Conservation (phyloP, 1,284 basidiomycete genomes). For the Cryptococcus sp. region DNA sequence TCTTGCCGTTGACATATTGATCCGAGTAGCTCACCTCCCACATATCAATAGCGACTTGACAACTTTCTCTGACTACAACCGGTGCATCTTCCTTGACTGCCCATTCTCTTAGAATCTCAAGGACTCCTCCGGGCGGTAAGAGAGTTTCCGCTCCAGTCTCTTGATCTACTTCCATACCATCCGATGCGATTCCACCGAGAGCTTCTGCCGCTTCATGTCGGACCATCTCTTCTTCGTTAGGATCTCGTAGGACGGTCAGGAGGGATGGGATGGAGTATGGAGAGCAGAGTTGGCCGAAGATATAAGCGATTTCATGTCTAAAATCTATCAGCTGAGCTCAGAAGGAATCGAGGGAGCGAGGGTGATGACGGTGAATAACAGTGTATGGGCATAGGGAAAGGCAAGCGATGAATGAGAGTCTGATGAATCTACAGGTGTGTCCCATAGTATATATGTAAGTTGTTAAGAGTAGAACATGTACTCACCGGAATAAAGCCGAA, state of each 20-base stretch:
- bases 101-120: slow-evolving; percentile 83
- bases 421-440: neutral
- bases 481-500: slow-evolving; percentile 85
- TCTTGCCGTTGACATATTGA: neutral
- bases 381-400: too few species aligned
- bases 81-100: slow-evolving; percentile 72
- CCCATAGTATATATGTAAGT: neutral
- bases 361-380: neutral
- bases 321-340: neutral
- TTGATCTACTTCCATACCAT: slow-evolving; percentile 51
- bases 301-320: slow-evolving; percentile 92
- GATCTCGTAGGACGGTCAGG: slow-evolving; percentile 68
- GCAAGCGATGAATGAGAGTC: too few species aligned
- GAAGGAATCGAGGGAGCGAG: neutral
- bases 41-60: slow-evolving; percentile 95
- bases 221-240: slow-evolving; percentile 89
- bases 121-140: slow-evolving; percentile 55
- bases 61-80: slow-evolving; percentile 88
- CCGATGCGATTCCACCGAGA: slow-evolving; percentile 89
- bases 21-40: slow-evolving; percentile 60
- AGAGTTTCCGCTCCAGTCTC: slow-evolving; percentile 9
- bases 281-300: slow-evolving; percentile 93
- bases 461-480: slow-evolving; percentile 4
- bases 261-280: slow-evolving; percentile 83
- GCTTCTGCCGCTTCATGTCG: slow-evolving; percentile 98